Evolutionary conservation across 768 basidiomycete genomes (phyloP).

Genomic region (Termitomyces sp.): DNA sequence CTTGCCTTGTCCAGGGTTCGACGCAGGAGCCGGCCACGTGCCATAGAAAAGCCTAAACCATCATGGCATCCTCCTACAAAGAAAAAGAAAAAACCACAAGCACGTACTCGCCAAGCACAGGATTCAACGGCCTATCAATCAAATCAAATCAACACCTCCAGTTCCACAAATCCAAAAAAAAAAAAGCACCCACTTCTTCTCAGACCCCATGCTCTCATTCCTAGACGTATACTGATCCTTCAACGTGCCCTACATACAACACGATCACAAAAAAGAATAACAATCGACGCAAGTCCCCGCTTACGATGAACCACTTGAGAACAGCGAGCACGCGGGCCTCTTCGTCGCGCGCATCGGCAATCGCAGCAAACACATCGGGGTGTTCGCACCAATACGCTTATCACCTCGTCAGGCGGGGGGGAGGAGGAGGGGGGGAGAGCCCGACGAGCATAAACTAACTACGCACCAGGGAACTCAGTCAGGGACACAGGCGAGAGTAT

Average conservation of each 20-base stretch:
- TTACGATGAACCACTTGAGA: constrained; percentile 92
- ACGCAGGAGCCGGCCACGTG: constrained; percentile 60
- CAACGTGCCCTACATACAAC: constrained; percentile 61
- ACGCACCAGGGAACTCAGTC: constrained; percentile 84
- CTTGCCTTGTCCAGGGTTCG: constrained; percentile 57
- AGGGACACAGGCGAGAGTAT: constrained; percentile 89
- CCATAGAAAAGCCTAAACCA: constrained; percentile 80
- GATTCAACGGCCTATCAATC: constrained; percentile 77
- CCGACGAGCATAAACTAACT: no score
- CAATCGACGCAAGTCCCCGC: no score
- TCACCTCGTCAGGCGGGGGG: neutral
- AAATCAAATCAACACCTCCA: no score
- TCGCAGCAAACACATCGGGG: constrained; percentile 82
- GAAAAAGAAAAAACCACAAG: neutral
- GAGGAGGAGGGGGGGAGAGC: no score
- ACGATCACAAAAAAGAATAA: no score
- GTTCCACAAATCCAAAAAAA: no score
- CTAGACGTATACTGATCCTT: constrained; percentile 94
- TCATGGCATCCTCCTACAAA: no score
- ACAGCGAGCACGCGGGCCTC: constrained; percentile 76
- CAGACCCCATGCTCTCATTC: constrained; percentile 93
- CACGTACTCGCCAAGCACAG: constrained; percentile 86
- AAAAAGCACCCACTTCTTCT: constrained; percentile 75
- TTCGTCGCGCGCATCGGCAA: constrained; percentile 67
- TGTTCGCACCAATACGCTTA: constrained; percentile 98